phyloP scores from a whole-genome alignment of 1,139 yeast genomes.

The Pneumocystis murina region DNA sequence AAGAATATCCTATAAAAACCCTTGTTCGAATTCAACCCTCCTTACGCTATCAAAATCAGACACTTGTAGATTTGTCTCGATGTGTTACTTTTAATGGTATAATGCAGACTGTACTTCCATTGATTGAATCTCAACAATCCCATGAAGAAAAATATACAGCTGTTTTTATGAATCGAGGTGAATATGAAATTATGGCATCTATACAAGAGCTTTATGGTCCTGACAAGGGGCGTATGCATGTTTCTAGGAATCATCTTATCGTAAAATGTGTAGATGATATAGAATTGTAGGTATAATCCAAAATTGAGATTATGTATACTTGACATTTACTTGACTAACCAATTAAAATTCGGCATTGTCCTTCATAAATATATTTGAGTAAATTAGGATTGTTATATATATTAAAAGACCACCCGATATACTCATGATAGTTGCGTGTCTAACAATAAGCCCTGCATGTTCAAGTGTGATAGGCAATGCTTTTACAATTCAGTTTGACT shows the following conservation, averaged over 20 bases:
- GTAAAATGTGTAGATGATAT: neutral
- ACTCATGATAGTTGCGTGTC: constrained; percentile 47
- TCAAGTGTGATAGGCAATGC: constrained; percentile 50
- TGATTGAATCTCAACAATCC: constrained; percentile 32
- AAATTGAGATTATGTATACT: neutral
- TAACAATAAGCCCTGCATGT: constrained; percentile 46
- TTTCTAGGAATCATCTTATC: neutral
- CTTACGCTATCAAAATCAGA: constrained; percentile 20
- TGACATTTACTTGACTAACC: neutral
- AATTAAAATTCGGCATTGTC: constrained; percentile 7
- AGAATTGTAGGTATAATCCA: neutral
- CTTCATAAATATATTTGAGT: constrained; percentile 42
- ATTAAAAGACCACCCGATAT: constrained; percentile 56
- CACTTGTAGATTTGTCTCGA: constrained; percentile 27
- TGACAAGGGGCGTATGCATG: neutral
- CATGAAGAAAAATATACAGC: constrained; percentile 36
- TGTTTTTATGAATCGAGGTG: constrained; percentile 52
- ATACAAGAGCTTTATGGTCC: constrained; percentile 33
- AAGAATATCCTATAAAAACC: neutral
- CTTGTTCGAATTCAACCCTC: constrained; percentile 48
- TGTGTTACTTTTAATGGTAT: constrained; percentile 48
- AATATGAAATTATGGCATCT: constrained; percentile 63
- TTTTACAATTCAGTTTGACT: neutral
- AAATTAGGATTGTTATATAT: constrained; percentile 57
- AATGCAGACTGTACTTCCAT: constrained; percentile 38